phyloP scores from a whole-genome alignment of 805 yeast genomes.

The Saccharomyces kudriavzevii region DNA sequence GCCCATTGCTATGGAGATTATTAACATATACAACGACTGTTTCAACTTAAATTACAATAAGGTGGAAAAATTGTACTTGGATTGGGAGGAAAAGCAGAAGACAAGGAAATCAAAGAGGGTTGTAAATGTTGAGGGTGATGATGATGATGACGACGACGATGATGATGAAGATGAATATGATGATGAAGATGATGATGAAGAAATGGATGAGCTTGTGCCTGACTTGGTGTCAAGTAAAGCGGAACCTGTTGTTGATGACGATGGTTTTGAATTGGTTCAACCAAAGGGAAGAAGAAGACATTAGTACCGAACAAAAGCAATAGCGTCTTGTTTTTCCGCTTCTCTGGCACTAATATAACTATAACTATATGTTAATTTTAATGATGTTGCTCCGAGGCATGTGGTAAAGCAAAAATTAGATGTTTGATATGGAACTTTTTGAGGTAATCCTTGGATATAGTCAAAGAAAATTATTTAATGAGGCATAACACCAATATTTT shows the following conservation, averaged over 20 bases:
- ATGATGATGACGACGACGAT: constrained; percentile 55
- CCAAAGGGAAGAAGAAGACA: constrained; percentile 51
- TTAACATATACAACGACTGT: constrained; percentile 62
- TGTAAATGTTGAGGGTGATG: constrained; percentile 50
- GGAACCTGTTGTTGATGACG: constrained; percentile 76
- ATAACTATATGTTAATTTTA: not conserved
- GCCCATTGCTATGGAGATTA: constrained; percentile 57
- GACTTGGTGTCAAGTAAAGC: constrained; percentile 27
- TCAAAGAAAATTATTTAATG: not conserved
- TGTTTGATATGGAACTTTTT: not conserved
- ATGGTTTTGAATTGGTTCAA: constrained; percentile 86
- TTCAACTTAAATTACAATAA: constrained; percentile 40
- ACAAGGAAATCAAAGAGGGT: constrained; percentile 23
- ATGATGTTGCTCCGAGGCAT: not conserved
- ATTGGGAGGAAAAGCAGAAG: constrained; percentile 49
- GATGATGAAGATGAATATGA: constrained; percentile 42
- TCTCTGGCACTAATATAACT: no score
- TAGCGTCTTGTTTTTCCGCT: not conserved
- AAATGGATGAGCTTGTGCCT: constrained; percentile 36
- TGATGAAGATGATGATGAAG: constrained; percentile 37
- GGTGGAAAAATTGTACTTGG: constrained; percentile 52
- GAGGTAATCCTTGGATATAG: not conserved
- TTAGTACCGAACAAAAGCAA: constrained; percentile 3
- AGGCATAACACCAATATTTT: not conserved
- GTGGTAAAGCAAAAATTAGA: not conserved